phyloP scores from a whole-genome alignment of 2,329 filamentous ascomycete species.

The Fusarium circinatum region DNA sequence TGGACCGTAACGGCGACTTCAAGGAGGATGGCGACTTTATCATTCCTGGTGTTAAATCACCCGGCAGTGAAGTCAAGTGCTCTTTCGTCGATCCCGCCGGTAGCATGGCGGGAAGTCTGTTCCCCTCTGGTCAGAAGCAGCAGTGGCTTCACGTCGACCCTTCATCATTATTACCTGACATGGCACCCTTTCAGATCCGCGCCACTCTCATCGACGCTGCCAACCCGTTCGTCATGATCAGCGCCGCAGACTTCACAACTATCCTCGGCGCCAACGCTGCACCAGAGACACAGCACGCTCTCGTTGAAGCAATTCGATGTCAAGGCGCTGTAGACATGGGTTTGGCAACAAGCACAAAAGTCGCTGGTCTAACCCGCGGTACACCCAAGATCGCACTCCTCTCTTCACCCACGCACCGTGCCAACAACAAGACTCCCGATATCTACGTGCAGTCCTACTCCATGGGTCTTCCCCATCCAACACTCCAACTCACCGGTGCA shows the following conservation, averaged over 20 bases:
- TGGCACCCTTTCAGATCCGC: conserved; percentile 44
- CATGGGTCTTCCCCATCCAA: conserved; percentile 62
- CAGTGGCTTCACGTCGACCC: conserved; percentile 49
- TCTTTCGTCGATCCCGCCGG: conserved; percentile 69
- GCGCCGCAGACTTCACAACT: conserved; percentile 35
- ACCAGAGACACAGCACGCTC: conserved; percentile 11
- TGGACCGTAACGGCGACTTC: conserved; percentile 58
- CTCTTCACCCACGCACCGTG: conserved; percentile 26
- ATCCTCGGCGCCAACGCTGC: conserved; percentile 35
- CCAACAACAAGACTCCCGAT: conserved; percentile 42
- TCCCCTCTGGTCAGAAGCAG: conserved; percentile 64
- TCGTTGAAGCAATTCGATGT: conserved; percentile 63
- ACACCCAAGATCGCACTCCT: conserved; percentile 69
- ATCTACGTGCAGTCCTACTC: conserved; percentile 59
- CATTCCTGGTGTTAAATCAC: conserved; percentile 68
- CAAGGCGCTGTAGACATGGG: conserved; percentile 68
- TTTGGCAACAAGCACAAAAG: conserved; percentile 54
- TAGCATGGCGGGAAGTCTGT: conserved; percentile 66
- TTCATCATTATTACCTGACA: conserved; percentile 25
- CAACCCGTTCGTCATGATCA: conserved; percentile 60
- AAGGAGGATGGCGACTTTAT: conserved; percentile 60
- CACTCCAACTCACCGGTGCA: conserved; percentile 62
- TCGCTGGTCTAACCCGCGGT: conserved; percentile 45
- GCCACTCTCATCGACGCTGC: conserved; percentile 51
- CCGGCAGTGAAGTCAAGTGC: conserved; percentile 64